phyloP scores from a whole-genome alignment of 768 basidiomycete genomes.

The Dendrothele bispora region DNA sequence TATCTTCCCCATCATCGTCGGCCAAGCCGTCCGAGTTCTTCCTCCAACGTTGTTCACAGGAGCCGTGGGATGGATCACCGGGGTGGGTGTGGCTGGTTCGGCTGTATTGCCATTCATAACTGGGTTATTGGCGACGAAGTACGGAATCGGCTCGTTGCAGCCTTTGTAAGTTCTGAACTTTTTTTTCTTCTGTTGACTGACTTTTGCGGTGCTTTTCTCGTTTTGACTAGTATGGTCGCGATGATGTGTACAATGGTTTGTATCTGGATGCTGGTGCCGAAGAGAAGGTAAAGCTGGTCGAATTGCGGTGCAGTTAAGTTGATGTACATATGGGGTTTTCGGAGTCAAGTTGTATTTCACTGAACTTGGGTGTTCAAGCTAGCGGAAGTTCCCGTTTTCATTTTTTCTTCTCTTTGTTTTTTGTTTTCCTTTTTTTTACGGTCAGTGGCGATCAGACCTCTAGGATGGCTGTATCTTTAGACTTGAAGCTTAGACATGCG shows the following conservation, averaged over 20 bases:
- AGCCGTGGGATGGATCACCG: constrained; percentile 52
- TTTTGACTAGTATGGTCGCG: constrained; percentile 18
- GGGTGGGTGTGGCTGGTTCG: constrained; percentile 50
- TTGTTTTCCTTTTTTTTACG: too few species aligned
- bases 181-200: neutral
- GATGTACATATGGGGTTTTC: too few species aligned
- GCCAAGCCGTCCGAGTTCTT: constrained; percentile 32
- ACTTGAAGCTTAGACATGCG: too few species aligned
- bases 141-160: constrained; percentile 46
- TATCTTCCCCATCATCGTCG: constrained; percentile 47
- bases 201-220: neutral
- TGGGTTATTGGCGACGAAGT: constrained; percentile 40
- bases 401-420: too few species aligned
- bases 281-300: constrained; percentile 2
- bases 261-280: constrained; percentile 24
- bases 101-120: constrained; percentile 46
- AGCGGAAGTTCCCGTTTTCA: too few species aligned
- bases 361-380: too few species aligned
- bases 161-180: constrained; percentile 38
- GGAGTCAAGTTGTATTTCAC: too few species aligned
- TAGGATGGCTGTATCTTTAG: too few species aligned
- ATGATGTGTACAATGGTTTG: constrained; percentile 24
- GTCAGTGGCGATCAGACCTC: too few species aligned
- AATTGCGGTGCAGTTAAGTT: too few species aligned
- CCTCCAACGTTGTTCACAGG: constrained; percentile 34